Evolutionary conservation across 345 rosid species (phyloP).

Genomic region (Syzygium aqueum): DNA sequence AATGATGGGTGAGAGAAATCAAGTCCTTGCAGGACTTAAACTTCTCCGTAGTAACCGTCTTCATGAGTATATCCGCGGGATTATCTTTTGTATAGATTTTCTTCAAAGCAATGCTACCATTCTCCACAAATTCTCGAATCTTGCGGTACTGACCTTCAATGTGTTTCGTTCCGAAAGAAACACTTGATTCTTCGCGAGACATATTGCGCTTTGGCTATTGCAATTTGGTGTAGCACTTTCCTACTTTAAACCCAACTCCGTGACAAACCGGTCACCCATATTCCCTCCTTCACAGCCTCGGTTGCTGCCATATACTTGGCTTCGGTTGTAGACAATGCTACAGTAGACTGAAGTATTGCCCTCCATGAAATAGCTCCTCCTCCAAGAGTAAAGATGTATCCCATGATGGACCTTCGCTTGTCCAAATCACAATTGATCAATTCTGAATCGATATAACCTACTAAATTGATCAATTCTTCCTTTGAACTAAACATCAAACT

Average conservation of each 20-base stretch:
- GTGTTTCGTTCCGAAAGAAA: neutral
- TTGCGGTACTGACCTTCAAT: neutral
- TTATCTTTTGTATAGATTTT: neutral
- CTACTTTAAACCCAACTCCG: neutral
- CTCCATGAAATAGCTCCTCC: neutral
- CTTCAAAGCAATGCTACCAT: neutral
- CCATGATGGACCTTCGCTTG: neutral
- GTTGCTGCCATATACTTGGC: rapidly evolving
- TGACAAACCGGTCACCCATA: neutral
- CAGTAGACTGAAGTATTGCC: neutral
- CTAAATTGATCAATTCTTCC: neutral
- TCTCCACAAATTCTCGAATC: neutral
- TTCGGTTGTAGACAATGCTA: neutral
- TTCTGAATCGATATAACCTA: neutral
- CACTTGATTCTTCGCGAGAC: neutral
- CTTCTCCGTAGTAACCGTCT: neutral
- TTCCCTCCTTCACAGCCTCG: neutral
- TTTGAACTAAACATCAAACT: neutral
- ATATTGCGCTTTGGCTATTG: neutral
- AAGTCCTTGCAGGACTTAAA: too few species aligned
- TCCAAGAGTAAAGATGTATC: neutral
- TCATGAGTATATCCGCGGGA: neutral
- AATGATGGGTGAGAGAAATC: neutral
- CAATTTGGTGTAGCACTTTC: neutral
- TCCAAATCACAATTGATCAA: neutral